Base-by-base conservation (phyloP, 2,329 filamentous ascomycete species). In the Epichloe gansuensis region DNA sequence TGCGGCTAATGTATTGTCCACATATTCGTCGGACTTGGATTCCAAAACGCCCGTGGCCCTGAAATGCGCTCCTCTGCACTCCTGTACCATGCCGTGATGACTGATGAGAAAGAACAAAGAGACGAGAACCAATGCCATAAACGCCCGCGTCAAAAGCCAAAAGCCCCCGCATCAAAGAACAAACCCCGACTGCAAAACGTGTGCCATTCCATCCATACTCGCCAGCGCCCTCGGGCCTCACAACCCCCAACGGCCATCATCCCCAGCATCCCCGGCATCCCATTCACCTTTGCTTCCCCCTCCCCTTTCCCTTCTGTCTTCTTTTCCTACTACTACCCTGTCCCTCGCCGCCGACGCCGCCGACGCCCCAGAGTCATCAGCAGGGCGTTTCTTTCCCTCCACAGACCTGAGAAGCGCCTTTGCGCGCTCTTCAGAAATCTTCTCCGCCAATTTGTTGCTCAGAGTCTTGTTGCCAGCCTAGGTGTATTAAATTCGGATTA, bases 391-490 rank as follows among this genome's bases (percentile, higher is more conserved):
- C 60, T 74, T 72, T 54, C 67, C 66, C 55, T 71, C 68, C 4
- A 74, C 64, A 2, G 67, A 67, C 58, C 71, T 76, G 49, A 76
- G 64, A 3, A 75, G 65, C 8, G 75, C 74, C 62, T 74, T 77
- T 41, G 74, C 75, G 8, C 72, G 69, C 64, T 80, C 77, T 57
- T 75, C 77, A 2, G 76, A 74, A 55, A 81, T 75, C 64, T 77
- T 75, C 56, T 79, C 75, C 4, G 71, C 71, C 36, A 81, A 65
- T 61, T 74, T 77, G 27, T 65, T 68, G 57, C 74, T 77, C 48
- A 81, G 63, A 2, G 67, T 61, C 53, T 77, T 74, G 60, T 80
- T 74, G 54, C 78, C 75, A 15, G 68, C 68, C 74, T 76, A 45
- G 4, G 31, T 9, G 31, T 31, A 23, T 17, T n/a, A 5, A n/a